Evolutionary conservation across 2,329 filamentous ascomycete genomes (phyloP).

Genomic region (Cephalotrichum gorgonifer): DNA sequence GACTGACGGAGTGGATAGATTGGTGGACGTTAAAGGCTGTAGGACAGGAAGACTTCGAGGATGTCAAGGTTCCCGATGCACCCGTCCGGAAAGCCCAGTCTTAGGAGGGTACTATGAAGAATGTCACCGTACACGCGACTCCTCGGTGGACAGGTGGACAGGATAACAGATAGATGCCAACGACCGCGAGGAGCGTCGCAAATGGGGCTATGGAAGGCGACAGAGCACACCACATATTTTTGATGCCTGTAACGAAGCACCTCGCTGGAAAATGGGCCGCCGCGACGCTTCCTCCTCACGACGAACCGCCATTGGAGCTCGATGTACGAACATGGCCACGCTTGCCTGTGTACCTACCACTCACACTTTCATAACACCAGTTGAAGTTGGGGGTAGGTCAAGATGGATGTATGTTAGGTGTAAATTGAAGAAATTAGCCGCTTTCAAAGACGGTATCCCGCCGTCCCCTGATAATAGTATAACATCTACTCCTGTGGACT

Average conservation of each 20-base stretch:
- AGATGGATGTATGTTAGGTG: not conserved
- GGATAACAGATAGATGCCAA: not conserved
- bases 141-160: not conserved
- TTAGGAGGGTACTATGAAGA: not conserved
- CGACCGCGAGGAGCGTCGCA: not conserved
- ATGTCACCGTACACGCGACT: not conserved
- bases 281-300: too few relatives aligned
- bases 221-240: not conserved
- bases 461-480: too few relatives aligned
- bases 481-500: too few relatives aligned
- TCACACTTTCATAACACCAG: too few relatives aligned
- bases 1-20: conserved; percentile 24
- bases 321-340: too few relatives aligned
- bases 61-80: conserved; percentile 78
- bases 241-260: not conserved
- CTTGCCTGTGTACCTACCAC: too few relatives aligned
- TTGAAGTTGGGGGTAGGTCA: not conserved
- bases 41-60: conserved; percentile 93
- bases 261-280: not conserved
- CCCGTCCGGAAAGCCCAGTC: conserved; percentile 25
- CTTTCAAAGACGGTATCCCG: not conserved
- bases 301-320: too few relatives aligned
- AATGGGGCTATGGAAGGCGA: not conserved
- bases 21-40: conserved; percentile 66
- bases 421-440: not conserved